Evolutionary conservation across 495 filamentous ascomycete species (phyloP), one percentile per base, ranked within the genome.

Genomic region (Aspergillus bridgeri): DNA sequence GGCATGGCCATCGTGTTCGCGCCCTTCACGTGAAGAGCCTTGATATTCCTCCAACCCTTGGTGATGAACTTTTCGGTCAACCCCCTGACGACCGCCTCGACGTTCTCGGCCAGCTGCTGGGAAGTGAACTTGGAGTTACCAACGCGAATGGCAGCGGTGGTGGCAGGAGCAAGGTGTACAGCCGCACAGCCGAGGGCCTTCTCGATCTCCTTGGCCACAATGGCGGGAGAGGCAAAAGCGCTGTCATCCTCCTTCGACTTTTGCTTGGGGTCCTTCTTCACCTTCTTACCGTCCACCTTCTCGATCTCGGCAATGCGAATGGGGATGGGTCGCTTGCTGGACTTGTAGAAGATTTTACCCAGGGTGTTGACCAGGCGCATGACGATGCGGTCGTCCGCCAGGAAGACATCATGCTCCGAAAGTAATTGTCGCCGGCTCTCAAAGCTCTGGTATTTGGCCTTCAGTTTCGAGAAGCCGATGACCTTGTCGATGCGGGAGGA

Each of bases 341-440:
- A 85, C 69, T 87, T 83, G 83, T 90, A 96, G 77, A 98, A 96
- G 0, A 81, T 83, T 75, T 95, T 96, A 45, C 93, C 94, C 0
- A 98, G 83, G 2, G 84, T 75, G 22, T 79, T 79, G 18, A 90
- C 88, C n/a, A 97, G 78, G 57, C 81, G 82, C 57, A 85, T 89
- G 58, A 91, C 77, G 56, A 96, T 86, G 20, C 90, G 79, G 64
- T 92, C 88, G 69, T 98, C 92, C 24, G 86, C 90, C 24, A 97
- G 78, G 76, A 97, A 96, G 44, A 96, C 73, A 68, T 91, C 89
- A 73, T 96, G 88, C 60, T 95, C 90, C 48, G 82, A 76, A 50
- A 86, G 80, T n/a, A 98, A 79, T 69, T 93, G 89, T 47, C 94
- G 81, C 66, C 88, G 87, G 53, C 81, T 84, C 78, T 98, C 94